Evolutionary conservation across 2,329 filamentous ascomycete genomes (phyloP).

Genomic region (Alternaria longipes): DNA sequence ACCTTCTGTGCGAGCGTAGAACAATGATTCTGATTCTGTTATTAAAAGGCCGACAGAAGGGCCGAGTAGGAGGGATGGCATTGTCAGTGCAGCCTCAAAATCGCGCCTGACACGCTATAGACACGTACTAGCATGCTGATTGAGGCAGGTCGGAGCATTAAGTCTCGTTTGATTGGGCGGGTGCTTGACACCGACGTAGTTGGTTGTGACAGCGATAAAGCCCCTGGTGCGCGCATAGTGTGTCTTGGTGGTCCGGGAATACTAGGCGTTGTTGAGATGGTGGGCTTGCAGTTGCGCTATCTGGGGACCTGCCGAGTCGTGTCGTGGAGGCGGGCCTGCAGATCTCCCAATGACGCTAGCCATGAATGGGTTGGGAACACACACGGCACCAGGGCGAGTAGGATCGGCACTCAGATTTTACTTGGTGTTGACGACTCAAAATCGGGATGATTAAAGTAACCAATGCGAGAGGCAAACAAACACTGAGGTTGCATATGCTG

Average conservation of each 20-base stretch:
- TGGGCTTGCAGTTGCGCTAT: neutral
- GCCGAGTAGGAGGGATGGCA: neutral
- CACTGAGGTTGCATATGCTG: neutral
- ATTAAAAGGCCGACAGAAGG: conserved; percentile 1
- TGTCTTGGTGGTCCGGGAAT: neutral
- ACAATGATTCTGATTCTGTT: neutral
- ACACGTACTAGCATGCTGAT: neutral
- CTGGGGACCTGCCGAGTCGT: neutral
- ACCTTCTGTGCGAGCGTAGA: conserved; percentile 7
- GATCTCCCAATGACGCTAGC: neutral
- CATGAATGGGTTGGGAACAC: neutral
- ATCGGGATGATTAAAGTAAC: neutral
- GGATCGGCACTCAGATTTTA: neutral
- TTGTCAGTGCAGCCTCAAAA: neutral
- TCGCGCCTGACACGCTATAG: neutral
- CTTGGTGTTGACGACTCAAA: neutral
- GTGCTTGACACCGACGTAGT: neutral
- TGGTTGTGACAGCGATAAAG: neutral
- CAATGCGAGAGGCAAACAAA: neutral
- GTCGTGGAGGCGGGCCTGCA: neutral
- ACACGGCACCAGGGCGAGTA: neutral
- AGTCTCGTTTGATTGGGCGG: neutral
- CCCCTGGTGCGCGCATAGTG: neutral
- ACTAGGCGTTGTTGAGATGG: conserved; percentile 2
- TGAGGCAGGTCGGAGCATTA: neutral